Conservation (phyloP, 2,329 filamentous ascomycete species). For the Scortechinia acanthostroma region DNA sequence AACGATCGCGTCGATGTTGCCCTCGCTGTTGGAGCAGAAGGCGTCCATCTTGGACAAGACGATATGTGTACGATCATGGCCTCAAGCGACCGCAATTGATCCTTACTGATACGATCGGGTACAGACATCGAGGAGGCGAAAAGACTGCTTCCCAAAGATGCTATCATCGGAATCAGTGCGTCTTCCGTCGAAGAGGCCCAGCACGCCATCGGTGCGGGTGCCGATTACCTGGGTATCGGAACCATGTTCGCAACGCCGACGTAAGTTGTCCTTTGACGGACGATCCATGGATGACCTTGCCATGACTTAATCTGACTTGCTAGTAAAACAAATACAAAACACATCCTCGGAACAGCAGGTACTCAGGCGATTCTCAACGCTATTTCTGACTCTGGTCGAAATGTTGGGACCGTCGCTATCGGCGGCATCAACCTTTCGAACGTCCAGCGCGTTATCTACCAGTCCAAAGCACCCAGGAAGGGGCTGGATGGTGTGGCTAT, state of each 20-base stretch:
- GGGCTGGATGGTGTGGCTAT: constrained; percentile 50
- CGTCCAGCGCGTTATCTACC: constrained; percentile 48
- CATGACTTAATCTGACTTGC: constrained; percentile 3
- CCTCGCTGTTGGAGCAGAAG: constrained; percentile 77
- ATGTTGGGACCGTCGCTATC: constrained; percentile 34
- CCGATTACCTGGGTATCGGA: constrained; percentile 84
- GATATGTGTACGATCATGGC: constrained; percentile 61
- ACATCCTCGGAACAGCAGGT: constrained; percentile 69
- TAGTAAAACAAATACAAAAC: constrained; percentile 81
- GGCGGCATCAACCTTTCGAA: constrained; percentile 55
- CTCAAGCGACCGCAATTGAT: not conserved
- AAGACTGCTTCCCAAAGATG: constrained; percentile 63
- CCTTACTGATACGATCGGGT: constrained; percentile 4
- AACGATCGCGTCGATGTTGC: constrained; percentile 91
- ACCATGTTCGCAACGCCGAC: constrained; percentile 82
- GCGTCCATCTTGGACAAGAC: constrained; percentile 91
- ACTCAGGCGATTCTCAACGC: constrained; percentile 57
- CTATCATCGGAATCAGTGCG: constrained; percentile 86
- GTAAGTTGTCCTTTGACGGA: constrained; percentile 29
- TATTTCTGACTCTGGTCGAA: constrained; percentile 37
- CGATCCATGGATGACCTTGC: constrained; percentile 3
- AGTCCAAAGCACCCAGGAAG: constrained; percentile 38
- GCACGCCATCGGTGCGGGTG: constrained; percentile 66
- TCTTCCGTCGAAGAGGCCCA: constrained; percentile 68
- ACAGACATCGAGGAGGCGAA: constrained; percentile 59